phyloP scores from a whole-genome alignment of 768 basidiomycete genomes.

The Calocybe gangraenosa region DNA sequence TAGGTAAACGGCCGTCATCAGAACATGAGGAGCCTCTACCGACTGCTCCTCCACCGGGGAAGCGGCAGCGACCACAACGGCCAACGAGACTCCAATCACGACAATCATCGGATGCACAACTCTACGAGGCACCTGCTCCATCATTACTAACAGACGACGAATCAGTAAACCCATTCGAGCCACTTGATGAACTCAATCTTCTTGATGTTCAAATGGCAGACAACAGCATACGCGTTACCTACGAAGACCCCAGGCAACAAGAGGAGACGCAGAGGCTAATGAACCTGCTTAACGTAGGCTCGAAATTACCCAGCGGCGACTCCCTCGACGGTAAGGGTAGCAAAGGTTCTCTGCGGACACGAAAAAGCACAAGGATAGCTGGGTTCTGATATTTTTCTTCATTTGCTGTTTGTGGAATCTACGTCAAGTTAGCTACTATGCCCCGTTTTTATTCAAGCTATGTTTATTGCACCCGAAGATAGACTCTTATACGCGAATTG shows the following conservation, averaged over 20 bases:
- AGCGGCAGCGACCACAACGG: slow-evolving; percentile 34
- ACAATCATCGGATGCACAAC: slow-evolving; percentile 30
- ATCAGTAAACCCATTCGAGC: slow-evolving; percentile 22
- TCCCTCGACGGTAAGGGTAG: slow-evolving; percentile 22
- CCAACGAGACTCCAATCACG: slow-evolving; percentile 32
- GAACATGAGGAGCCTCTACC: slow-evolving; percentile 27
- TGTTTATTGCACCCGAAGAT: too few relatives aligned
- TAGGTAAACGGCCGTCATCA: slow-evolving; percentile 60
- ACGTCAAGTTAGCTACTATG: too few relatives aligned
- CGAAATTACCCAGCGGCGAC: slow-evolving; percentile 11
- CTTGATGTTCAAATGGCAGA: slow-evolving; percentile 25
- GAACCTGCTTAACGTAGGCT: slow-evolving; percentile 41
- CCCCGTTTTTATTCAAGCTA: too few relatives aligned
- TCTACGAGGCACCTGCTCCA: slow-evolving; percentile 15
- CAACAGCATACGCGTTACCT: slow-evolving; percentile 55
- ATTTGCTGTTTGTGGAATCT: background rate
- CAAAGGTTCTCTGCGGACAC: slow-evolving; percentile 10
- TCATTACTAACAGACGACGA: slow-evolving; percentile 19
- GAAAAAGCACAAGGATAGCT: slow-evolving; percentile 18
- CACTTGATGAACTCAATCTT: slow-evolving; percentile 25
- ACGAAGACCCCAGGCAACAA: slow-evolving; percentile 63
- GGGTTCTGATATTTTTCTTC: slow-evolving; percentile 11
- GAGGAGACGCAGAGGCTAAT: slow-evolving; percentile 57
- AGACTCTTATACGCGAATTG: too few relatives aligned
- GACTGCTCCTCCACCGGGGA: slow-evolving; percentile 24